Conservation (phyloP, 2,329 filamentous ascomycete species). For the Lithohypha guttulata region DNA sequence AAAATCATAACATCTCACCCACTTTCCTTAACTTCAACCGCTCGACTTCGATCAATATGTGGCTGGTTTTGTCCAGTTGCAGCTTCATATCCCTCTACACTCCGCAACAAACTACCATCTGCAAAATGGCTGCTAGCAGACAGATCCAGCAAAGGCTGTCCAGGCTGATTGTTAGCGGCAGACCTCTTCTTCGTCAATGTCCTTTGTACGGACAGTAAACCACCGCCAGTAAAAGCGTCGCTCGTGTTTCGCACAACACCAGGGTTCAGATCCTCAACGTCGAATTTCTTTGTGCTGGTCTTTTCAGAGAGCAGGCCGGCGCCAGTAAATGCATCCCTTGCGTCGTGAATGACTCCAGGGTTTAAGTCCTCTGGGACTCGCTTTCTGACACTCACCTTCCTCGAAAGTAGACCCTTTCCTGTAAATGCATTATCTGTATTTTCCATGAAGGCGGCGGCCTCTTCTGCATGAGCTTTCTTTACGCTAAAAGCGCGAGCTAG, state of each 20-base stretch:
- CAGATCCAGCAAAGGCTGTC: slow-evolving; percentile 35
- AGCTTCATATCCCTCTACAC: slow-evolving; percentile 22
- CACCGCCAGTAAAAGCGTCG: slow-evolving; percentile 5
- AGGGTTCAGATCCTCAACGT: neutral
- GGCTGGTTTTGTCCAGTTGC: slow-evolving; percentile 10
- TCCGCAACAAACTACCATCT: slow-evolving; percentile 36
- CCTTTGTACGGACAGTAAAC: slow-evolving; percentile 3
- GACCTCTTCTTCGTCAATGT: slow-evolving; percentile 6
- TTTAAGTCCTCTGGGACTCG: neutral
- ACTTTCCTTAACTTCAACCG: slow-evolving; percentile 15
- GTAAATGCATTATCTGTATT: slow-evolving; percentile 7
- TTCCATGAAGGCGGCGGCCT: neutral
- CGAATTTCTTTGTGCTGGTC: neutral
- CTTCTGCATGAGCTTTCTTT: neutral
- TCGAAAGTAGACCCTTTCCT: slow-evolving; percentile 15
- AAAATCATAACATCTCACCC: too few species aligned
- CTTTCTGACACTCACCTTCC: slow-evolving; percentile 1
- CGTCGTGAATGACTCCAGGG: slow-evolving; percentile 1
- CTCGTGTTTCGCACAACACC: slow-evolving; percentile 5
- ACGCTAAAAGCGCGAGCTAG: slow-evolving; percentile 10
- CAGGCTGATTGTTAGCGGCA: slow-evolving; percentile 4
- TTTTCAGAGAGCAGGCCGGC: neutral
- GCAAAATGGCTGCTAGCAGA: slow-evolving; percentile 32
- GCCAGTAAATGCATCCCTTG: slow-evolving; percentile 7
- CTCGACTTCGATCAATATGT: slow-evolving; percentile 15